phyloP scores from a whole-genome alignment of 2,329 filamentous ascomycete species.

The Neonectria sp. region DNA sequence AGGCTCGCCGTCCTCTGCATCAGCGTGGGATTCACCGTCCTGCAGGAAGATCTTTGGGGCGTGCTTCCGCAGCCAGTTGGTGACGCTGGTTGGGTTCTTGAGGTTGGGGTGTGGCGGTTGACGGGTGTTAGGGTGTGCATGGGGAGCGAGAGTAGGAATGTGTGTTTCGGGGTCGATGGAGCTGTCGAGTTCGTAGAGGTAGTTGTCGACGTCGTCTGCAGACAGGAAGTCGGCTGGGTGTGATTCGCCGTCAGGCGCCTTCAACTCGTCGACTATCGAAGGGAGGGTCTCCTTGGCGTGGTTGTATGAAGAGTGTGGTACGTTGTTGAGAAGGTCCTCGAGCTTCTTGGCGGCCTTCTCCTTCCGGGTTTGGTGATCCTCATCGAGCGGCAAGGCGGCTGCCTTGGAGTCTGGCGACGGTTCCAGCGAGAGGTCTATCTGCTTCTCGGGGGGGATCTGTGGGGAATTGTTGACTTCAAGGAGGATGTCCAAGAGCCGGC shows the following conservation, averaged over 20 bases:
- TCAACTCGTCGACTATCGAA: constrained; percentile 64
- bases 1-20: constrained; percentile 55
- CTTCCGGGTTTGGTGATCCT: constrained; percentile 56
- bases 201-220: constrained; percentile 80
- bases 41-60: constrained; percentile 89
- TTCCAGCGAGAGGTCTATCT: constrained; percentile 77
- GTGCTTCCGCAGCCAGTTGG: constrained; percentile 93
- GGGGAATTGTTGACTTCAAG: constrained; percentile 90
- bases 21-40: constrained; percentile 67
- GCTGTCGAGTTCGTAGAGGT: constrained; percentile 76
- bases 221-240: constrained; percentile 78
- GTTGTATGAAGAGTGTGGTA: constrained; percentile 66
- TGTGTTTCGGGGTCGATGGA: constrained; percentile 61
- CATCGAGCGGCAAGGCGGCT: constrained; percentile 51
- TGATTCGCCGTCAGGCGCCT: constrained; percentile 65
- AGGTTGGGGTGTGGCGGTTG: constrained; percentile 58
- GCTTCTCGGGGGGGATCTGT: constrained; percentile 81
- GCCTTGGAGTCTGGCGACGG: constrained; percentile 59
- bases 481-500: constrained; percentile 89
- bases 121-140: constrained; percentile 56
- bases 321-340: constrained; percentile 64
- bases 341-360: constrained; percentile 63
- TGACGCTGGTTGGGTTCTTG: constrained; percentile 89
- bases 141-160: constrained; percentile 67
- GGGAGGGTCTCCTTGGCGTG: constrained; percentile 77